Conservation (phyloP, 1,284 basidiomycete species). For the Fomitopsis palustris region DNA sequence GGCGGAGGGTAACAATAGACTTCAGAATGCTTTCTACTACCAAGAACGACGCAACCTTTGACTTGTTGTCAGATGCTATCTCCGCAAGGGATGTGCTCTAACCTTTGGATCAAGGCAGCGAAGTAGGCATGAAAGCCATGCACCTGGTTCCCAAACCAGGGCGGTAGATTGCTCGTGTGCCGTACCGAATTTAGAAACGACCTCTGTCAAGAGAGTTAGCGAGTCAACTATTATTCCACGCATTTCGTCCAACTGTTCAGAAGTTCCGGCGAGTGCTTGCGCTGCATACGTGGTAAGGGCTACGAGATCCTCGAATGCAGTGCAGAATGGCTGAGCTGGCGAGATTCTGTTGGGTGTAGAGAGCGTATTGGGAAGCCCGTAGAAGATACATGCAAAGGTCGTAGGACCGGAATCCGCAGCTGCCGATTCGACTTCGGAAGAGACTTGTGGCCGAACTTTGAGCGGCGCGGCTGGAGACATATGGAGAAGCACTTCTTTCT, state of each 20-base stretch:
- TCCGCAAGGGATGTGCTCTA: slow-evolving; percentile 12
- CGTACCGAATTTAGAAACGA: slow-evolving; percentile 43
- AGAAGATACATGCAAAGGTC: slow-evolving; percentile 58
- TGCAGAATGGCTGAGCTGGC: slow-evolving; percentile 49
- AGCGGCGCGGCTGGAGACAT: slow-evolving; percentile 47
- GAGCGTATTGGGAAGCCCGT: slow-evolving; percentile 40
- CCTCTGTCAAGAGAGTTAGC: slow-evolving; percentile 46
- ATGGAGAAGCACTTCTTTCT: slow-evolving; percentile 50
- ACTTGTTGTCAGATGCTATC: slow-evolving; percentile 6
- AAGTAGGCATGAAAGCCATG: slow-evolving; percentile 54
- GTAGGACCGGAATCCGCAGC: slow-evolving; percentile 37
- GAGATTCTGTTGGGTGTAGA: slow-evolving; percentile 11
- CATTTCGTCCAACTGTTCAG: slow-evolving; percentile 26
- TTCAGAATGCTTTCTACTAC: slow-evolving; percentile 49
- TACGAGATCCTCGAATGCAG: slow-evolving; percentile 52
- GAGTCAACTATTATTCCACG: slow-evolving; percentile 48
- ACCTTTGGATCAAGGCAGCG: slow-evolving; percentile 52
- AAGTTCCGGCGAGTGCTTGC: slow-evolving; percentile 30
- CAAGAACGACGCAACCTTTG: slow-evolving; percentile 46
- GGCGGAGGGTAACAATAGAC: slow-evolving; percentile 58
- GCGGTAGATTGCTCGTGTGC: slow-evolving; percentile 18
- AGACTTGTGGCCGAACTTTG: slow-evolving; percentile 44
- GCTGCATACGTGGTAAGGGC: slow-evolving; percentile 46
- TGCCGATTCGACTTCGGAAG: slow-evolving; percentile 28
- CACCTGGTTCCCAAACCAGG: slow-evolving; percentile 52